These are phyloP conservation scores for Cutaneotrichosporon sp. DNA, from an alignment of 1,284 basidiomycete genomes.

Conservation along the genomic window DNA sequence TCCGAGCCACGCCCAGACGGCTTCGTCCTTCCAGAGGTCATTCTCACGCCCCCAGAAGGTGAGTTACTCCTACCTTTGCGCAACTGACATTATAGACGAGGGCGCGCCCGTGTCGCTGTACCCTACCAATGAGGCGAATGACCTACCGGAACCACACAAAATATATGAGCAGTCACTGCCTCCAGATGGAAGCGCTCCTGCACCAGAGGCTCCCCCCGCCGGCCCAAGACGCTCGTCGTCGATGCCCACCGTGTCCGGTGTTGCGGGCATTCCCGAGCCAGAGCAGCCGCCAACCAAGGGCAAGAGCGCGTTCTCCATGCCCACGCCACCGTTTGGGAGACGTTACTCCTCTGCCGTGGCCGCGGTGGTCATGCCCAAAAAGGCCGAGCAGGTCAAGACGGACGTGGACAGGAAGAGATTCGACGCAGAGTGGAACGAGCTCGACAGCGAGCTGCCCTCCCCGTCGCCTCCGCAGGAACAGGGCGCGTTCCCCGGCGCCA, in stretches of 20 bases:
- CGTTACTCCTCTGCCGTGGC: neutral
- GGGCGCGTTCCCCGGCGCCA: neutral
- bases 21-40: constrained; percentile 7
- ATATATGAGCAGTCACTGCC: too few species aligned
- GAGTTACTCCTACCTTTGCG: neutral
- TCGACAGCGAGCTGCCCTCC: constrained; percentile 2
- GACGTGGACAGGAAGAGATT: constrained; percentile 2
- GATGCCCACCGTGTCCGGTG: neutral
- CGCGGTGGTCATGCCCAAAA: constrained; percentile 5
- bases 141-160: too few species aligned
- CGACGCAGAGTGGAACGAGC: constrained; percentile 3
- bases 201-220: too few species aligned
- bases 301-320: neutral
- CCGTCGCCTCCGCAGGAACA: neutral
- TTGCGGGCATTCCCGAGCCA: neutral
- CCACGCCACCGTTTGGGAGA: neutral
- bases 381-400: constrained; percentile 4
- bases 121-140: neutral
- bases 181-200: neutral
- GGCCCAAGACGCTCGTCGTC: too few species aligned
- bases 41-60: constrained; percentile 15
- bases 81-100: constrained; percentile 8
- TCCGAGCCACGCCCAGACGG: neutral
- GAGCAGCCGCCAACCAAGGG: neutral
- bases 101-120: constrained; percentile 12